Percentiles rank a stretch among this genome's conserved stretches.
phyloP scores from a whole-genome alignment of 2,329 filamentous ascomycete species.

The Trichoderma koningiopsis region DNA sequence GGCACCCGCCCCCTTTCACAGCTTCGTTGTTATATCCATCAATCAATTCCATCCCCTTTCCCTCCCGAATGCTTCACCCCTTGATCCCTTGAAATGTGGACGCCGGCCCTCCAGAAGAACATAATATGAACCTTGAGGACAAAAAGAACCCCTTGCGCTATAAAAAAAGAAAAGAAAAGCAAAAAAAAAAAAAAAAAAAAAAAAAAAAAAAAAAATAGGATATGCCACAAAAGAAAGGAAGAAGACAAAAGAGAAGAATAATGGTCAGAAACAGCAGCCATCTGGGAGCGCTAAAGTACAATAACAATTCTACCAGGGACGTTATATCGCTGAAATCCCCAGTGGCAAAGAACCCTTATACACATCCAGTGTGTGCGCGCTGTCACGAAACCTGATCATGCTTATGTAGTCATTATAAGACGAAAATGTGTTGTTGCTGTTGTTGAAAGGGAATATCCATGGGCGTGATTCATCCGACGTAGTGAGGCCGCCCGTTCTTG shows the following conservation, averaged over 20 bases:
- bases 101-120: conserved; percentile 30
- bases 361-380: conserved; percentile 27
- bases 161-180: conserved; percentile 21
- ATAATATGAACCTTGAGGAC: conserved; percentile 30
- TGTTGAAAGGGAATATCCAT: conserved; percentile 22
- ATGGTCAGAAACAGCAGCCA: conserved; percentile 29
- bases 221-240: not conserved
- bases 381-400: conserved; percentile 37
- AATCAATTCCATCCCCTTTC: not conserved
- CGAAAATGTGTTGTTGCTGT: conserved; percentile 11
- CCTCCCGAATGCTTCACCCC: conserved; percentile 29
- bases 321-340: conserved; percentile 27
- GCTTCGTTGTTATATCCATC: conserved; percentile 30
- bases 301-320: conserved; percentile 33
- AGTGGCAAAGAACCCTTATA: conserved; percentile 30
- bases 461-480: conserved; percentile 33
- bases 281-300: conserved; percentile 38
- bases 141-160: conserved; percentile 8
- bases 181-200: conserved; percentile 15
- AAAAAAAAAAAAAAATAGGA: conserved; percentile 18
- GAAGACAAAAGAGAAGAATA: conserved; percentile 26
- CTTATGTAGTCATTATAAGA: conserved; percentile 36
- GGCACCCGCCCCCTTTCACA: conserved; percentile 27
- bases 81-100: conserved; percentile 30
- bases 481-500: conserved; percentile 30